Base-by-base conservation (phyloP, 1,284 basidiomycete genomes). In the Cryptococcus sp. region DNA sequence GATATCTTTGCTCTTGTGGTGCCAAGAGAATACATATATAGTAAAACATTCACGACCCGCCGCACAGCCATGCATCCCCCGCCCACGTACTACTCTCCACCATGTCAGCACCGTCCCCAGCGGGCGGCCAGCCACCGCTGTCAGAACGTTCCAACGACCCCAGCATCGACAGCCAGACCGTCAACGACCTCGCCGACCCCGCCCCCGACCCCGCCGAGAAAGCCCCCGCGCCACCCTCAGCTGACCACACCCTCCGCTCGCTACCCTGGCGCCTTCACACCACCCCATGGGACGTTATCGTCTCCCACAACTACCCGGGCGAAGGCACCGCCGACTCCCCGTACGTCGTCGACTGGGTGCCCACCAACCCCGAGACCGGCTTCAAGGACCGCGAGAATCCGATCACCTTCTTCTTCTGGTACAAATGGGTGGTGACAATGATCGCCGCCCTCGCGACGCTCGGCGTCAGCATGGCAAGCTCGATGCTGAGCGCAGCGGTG, bases 401-500 rank as follows among this genome's bases (percentile, higher is more conserved):
- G 4, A 48, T 53, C 24, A 55, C 56, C 9, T 49, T 51, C 15
- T 18, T 18, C 4, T 51, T 51, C 35, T 57, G 48, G 50, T 57
- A 54, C 23, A 61, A 61, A 46, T 57, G 56, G 59, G 51, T 51
- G 28, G 49, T 44, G n/a, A 56, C 55, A 8, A 39, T 53, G 15
- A 46, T 57, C 46, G 66, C 56, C 2, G 65, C 65, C 1, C 38
- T 56, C 3, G 62, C 61, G 2, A 59, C 57, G 7, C 55, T 68
- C 5, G 52, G 57, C 16, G 67, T 68, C 5, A 64, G 60, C 2
- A 67, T 68, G 57, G 57, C 60, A 3, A 57, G 53, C 21, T 62
- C 60, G 1, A 63, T 69, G 52, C 55, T 69, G n/a, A 59, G 54
- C 9, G 67, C 61, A 0, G 61, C 64, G 7, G 62, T 69, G 9